Evolutionary conservation across 345 rosid genomes (phyloP).

Genomic region (Dipteronia sinensis): DNA sequence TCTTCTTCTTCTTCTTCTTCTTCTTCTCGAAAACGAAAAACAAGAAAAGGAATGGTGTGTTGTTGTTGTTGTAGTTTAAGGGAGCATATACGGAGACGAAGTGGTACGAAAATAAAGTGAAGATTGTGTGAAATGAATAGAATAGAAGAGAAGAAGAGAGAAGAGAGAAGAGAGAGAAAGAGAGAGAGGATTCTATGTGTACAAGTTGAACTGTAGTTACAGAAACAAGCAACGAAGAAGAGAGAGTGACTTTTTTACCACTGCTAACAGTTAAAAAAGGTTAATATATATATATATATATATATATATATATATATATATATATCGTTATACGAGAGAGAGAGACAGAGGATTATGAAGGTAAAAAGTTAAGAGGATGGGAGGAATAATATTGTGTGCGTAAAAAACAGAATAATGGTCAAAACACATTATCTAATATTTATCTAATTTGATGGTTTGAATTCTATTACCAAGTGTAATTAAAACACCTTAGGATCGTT

Average conservation of each 20-base stretch:
- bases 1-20: background rate
- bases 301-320: background rate
- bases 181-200: background rate
- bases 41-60: background rate
- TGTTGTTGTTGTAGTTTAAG: background rate
- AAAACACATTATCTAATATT: no score
- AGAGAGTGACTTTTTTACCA: slow-evolving; percentile 4
- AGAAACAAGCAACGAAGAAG: background rate
- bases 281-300: background rate
- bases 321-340: slow-evolving; percentile 20
- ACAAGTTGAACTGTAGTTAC: slow-evolving; percentile 15
- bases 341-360: no score
- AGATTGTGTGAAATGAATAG: background rate
- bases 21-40: no score
- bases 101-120: background rate
- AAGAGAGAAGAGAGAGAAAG: background rate
- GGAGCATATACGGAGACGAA: background rate
- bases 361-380: no score
- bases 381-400: no score
- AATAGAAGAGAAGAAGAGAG: no score
- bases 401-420: no score
- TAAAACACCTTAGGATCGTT: no score
- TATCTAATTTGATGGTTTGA: no score
- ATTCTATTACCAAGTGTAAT: no score
- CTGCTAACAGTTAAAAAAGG: slow-evolving; percentile 20